Conservation (phyloP, 768 basidiomycete genomes). For the Phanerodontia chrysosporium region DNA sequence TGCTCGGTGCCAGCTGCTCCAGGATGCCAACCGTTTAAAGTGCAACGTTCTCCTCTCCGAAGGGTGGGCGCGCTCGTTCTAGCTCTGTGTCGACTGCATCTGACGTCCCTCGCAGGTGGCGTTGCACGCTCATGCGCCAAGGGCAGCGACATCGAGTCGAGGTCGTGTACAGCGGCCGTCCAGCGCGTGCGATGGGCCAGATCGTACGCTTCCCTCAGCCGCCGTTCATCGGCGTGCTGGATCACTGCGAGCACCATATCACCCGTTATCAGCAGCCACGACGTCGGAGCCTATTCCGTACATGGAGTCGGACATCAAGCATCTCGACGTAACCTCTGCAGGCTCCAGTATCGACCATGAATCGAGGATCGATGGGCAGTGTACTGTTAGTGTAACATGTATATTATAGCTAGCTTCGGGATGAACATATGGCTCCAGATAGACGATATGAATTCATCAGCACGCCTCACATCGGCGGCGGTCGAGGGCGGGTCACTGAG, state of each 20-base stretch:
- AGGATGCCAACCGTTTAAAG: conserved; percentile 48
- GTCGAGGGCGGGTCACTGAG: too few relatives aligned
- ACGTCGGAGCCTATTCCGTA: not conserved
- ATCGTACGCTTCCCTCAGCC: conserved; percentile 43
- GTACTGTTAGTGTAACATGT: too few relatives aligned
- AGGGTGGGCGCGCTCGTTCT: conserved; percentile 40
- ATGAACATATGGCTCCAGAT: too few relatives aligned
- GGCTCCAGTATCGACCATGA: not conserved
- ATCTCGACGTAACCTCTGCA: not conserved
- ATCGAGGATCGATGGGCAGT: not conserved
- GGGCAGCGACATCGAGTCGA: conserved; percentile 62
- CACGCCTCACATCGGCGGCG: too few relatives aligned
- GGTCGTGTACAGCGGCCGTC: conserved; percentile 65
- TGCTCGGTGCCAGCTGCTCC: conserved; percentile 59
- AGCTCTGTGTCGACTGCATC: not conserved
- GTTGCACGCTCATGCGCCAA: conserved; percentile 57
- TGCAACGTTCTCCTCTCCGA: conserved; percentile 65
- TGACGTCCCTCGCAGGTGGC: conserved; percentile 46
- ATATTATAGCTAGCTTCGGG: too few relatives aligned
- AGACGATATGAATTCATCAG: too few relatives aligned
- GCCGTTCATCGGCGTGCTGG: conserved; percentile 66
- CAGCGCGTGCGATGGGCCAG: conserved; percentile 53
- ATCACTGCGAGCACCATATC: conserved; percentile 28
- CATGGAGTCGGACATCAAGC: not conserved
- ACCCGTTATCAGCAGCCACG: not conserved